A percentile compares a stretch with the other conserved stretches of the same genome.
These are phyloP conservation scores for Mortierella sp. DNA, from an alignment of 371 early-diverging fungal genomes.

Conservation along the genomic window DNA sequence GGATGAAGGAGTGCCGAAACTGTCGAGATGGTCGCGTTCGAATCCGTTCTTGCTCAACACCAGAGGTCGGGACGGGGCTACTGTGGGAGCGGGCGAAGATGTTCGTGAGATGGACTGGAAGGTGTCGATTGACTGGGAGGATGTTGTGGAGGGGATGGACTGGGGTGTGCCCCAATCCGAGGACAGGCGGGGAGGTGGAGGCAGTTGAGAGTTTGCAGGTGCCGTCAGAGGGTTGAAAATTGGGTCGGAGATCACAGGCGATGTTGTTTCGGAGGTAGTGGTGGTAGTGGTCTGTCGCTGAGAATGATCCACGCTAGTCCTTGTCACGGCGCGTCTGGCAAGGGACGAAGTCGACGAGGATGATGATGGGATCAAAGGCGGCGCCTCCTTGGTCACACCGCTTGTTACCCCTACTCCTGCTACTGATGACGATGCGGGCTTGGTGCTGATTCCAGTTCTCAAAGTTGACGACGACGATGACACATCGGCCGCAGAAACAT, in stretches of 20 bases:
- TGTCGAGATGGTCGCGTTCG: constrained; percentile 19
- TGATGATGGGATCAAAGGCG: neutral
- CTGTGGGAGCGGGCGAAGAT: constrained; percentile 30
- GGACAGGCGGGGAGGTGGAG: neutral
- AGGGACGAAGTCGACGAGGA: neutral
- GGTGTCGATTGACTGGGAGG: constrained; percentile 50
- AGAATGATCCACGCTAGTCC: constrained; percentile 17
- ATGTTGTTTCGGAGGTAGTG: neutral
- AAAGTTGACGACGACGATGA: neutral
- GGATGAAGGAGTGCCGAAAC: neutral
- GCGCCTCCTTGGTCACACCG: neutral
- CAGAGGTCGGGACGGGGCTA: neutral
- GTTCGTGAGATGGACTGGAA: constrained; percentile 53
- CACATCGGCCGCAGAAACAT: constrained; percentile 14
- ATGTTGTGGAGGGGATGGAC: neutral
- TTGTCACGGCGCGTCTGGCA: neutral
- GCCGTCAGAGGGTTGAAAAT: constrained; percentile 34
- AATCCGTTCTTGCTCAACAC: constrained; percentile 33
- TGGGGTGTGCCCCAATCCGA: neutral
- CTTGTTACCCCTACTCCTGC: neutral
- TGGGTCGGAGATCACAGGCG: constrained; percentile 9
- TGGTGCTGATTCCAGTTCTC: constrained; percentile 5
- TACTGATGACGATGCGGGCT: neutral
- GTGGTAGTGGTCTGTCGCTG: neutral
- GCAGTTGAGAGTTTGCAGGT: neutral